A percentile compares a stretch with the other conserved stretches of the same genome.
Evolutionary conservation across 2,329 filamentous ascomycete species (phyloP).

Genomic region (Fusarium bactridioides): DNA sequence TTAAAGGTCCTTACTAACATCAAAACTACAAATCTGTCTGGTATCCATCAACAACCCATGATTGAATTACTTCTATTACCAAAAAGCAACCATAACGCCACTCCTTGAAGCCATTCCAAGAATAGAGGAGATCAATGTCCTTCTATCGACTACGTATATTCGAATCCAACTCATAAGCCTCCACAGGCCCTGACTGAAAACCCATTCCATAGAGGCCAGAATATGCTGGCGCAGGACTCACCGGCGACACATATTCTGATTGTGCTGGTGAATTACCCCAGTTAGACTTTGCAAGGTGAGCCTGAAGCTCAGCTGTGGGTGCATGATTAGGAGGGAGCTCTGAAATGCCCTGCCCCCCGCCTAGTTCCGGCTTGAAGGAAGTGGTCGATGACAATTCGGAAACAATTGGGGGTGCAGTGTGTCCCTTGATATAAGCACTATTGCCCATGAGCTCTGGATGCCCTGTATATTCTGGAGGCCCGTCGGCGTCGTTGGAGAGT

Average conservation of each 20-base stretch:
- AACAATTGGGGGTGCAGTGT: conserved; percentile 10
- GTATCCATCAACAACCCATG: background rate
- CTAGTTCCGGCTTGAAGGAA: conserved; percentile 36
- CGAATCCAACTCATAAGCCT: conserved; percentile 45
- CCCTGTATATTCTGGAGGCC: conserved; percentile 38
- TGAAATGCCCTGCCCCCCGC: conserved; percentile 29
- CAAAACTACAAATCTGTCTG: background rate
- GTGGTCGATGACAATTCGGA: conserved; percentile 35
- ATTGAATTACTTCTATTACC: background rate
- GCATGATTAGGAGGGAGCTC: conserved; percentile 39
- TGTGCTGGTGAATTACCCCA: conserved; percentile 33
- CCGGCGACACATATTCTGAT: conserved; percentile 12
- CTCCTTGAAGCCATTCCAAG: background rate
- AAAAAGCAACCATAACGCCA: conserved; percentile 16
- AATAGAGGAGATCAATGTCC: background rate
- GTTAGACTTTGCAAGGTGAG: conserved; percentile 21
- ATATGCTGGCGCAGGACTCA: conserved; percentile 20
- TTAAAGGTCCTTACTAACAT: background rate
- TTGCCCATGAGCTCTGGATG: conserved; percentile 46
- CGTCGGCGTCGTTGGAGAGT: conserved; percentile 20
- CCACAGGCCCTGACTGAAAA: conserved; percentile 50
- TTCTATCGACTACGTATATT: conserved; percentile 15
- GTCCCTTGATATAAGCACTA: conserved; percentile 12
- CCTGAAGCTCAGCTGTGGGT: conserved; percentile 41
- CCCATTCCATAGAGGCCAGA: conserved; percentile 30